Percentiles rank a stretch among this genome's conserved stretches.
Conservation (phyloP, 306 rosid species). For the Trifolium fragiferum region DNA sequence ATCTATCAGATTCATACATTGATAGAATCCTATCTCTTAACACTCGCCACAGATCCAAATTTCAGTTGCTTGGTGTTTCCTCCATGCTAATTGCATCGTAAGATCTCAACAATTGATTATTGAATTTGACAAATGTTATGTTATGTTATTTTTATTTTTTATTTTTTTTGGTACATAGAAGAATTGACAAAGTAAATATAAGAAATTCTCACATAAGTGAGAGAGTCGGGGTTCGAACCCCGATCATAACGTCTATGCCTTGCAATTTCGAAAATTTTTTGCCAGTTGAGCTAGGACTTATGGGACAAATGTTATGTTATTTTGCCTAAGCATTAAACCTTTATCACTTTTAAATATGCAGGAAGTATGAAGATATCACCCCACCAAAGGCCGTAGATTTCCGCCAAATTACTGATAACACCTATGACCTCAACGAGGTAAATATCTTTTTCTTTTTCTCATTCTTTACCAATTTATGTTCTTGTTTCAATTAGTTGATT, state of each 20-base stretch:
- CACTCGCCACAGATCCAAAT: slow-evolving; percentile 42
- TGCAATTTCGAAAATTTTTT: no score
- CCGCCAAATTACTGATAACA: slow-evolving; percentile 70
- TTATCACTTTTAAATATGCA: slow-evolving; percentile 22
- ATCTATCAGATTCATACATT: slow-evolving; percentile 61
- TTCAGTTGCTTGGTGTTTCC: slow-evolving; percentile 78
- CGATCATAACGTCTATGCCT: no score
- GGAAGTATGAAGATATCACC: slow-evolving; percentile 85
- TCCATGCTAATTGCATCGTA: slow-evolving; percentile 89
- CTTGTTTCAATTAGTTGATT: not conserved
- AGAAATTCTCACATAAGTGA: no score
- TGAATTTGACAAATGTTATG: not conserved
- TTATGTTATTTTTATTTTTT: no score
- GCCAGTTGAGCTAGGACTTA: no score
- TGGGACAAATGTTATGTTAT: no score
- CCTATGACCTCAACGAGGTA: slow-evolving; percentile 63
- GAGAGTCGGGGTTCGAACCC: no score
- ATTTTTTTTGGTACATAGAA: no score
- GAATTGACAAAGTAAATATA: no score
- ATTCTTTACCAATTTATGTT: no score
- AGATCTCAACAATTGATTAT: slow-evolving; percentile 15
- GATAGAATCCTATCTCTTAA: slow-evolving; percentile 67
- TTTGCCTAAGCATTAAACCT: not conserved
- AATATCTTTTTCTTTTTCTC: not conserved
- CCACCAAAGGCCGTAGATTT: slow-evolving; percentile 80